Percentiles rank a stretch among this genome's conserved stretches.
These are phyloP conservation scores for Aspergillus flavus DNA, from an alignment of 2,329 filamentous ascomycete genomes.

Conservation along the genomic window DNA sequence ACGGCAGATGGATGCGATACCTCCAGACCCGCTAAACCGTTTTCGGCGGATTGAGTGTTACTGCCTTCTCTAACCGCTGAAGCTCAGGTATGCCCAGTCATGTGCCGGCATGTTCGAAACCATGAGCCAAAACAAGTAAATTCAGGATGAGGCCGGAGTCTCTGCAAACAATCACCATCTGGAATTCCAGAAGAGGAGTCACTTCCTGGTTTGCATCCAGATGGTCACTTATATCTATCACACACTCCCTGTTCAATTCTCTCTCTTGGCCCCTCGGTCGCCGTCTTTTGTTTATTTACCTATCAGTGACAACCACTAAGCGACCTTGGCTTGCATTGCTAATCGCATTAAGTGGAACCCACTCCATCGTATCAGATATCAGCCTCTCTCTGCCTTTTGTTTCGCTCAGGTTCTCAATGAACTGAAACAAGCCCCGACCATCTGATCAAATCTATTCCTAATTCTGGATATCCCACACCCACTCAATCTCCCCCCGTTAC, in stretches of 20 bases:
- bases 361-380: conserved; percentile 5
- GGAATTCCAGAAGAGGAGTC: neutral
- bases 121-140: neutral
- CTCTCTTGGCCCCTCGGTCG: neutral
- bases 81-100: neutral
- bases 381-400: neutral
- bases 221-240: neutral
- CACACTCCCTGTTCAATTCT: neutral
- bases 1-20: neutral
- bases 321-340: conserved; percentile 6
- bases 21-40: neutral
- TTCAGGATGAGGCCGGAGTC: neutral
- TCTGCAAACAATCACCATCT: neutral
- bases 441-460: conserved; percentile 7
- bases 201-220: neutral
- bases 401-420: neutral
- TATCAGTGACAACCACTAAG: neutral
- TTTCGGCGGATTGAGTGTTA: neutral
- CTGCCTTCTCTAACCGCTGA: neutral
- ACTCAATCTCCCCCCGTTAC: neutral
- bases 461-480: neutral
- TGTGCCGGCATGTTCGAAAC: neutral
- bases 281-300: conserved; percentile 11
- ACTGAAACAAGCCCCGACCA: conserved; percentile 5
- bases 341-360: conserved; percentile 7